phyloP scores from a whole-genome alignment of 176 grass and related monocot genomes.

The Olyra latifolia region DNA sequence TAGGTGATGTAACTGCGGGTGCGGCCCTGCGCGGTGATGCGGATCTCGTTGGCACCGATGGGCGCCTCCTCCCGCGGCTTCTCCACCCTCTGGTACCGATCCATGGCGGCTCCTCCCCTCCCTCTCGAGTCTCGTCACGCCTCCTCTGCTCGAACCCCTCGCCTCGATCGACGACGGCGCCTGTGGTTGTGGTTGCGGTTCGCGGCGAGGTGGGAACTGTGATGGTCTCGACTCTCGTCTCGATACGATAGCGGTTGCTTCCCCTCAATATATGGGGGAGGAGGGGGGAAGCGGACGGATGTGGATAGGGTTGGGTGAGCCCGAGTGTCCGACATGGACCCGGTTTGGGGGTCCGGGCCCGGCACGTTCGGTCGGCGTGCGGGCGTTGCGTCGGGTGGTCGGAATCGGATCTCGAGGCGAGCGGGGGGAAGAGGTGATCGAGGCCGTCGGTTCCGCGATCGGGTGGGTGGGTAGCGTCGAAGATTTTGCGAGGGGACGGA shows the following conservation, averaged over 20 bases:
- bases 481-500: no score
- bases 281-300: neutral
- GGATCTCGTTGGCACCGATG: conserved; percentile 66
- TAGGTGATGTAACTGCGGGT: conserved; percentile 72
- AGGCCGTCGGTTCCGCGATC: neutral
- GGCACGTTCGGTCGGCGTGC: conserved; percentile 10
- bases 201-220: neutral
- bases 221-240: conserved; percentile 10
- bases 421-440: neutral
- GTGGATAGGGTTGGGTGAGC: conserved; percentile 22
- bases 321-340: conserved; percentile 39
- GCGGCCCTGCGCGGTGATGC: conserved; percentile 67
- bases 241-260: no score
- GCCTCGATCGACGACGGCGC: neutral
- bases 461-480: no score
- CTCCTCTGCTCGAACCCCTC: neutral
- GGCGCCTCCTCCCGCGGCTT: conserved; percentile 56
- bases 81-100: conserved; percentile 73
- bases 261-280: neutral
- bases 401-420: neutral
- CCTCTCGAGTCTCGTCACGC: neutral
- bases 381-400: neutral
- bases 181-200: conserved; percentile 3
- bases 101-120: conserved; percentile 27
- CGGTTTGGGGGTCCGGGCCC: neutral